Base-by-base conservation (phyloP, 345 rosid genomes). In the Linum trigynum region DNA sequence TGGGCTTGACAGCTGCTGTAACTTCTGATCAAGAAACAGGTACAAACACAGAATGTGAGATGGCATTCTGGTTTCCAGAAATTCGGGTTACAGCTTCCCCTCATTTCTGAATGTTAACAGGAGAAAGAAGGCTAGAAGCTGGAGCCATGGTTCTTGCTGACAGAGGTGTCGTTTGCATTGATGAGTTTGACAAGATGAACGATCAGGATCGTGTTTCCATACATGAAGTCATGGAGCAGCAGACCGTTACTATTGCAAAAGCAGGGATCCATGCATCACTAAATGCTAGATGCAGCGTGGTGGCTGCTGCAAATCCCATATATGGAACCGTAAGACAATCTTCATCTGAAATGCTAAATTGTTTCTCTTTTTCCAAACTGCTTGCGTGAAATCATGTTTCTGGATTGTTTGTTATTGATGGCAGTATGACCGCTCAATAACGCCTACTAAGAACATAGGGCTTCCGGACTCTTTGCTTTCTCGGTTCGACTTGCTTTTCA, bases 101-200 rank as follows among this genome's bases (percentile, higher is more conserved):
- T 48, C 11, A 8, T 6, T 48, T 3, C 56, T 56, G 59, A 59
- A n/a, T 72, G 0, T 65, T 62, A 61, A 53, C 82, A 94, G 99
- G 99, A 60, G 99, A 94, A 82, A 86, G 96, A 80, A 86, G 99
- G 76, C 84, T 94, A 38, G 99, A 94, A 78, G 99, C 99, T 69
- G 97, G 99, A 77, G 99, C 99, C 61, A 94, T 94, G 99, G 99
- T 94, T 78, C 99, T 94, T 67, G 99, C 90, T 59, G 99, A 94
- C 75, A 78, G 88, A 79, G 99, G 99, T 75, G 86, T 90, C 61
- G 97, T 94, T 61, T 94, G 97, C 72, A 94, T 94, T 70, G 99
- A 90, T 55, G 99, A 94, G 82, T 94, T 94, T 72, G 99, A 94
- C 83, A 94, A 94, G 84, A 94, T 94, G 99, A 90, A 87, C 73